Base-by-base conservation (phyloP, 805 yeast genomes). In the Barnettozyma siamensis region DNA sequence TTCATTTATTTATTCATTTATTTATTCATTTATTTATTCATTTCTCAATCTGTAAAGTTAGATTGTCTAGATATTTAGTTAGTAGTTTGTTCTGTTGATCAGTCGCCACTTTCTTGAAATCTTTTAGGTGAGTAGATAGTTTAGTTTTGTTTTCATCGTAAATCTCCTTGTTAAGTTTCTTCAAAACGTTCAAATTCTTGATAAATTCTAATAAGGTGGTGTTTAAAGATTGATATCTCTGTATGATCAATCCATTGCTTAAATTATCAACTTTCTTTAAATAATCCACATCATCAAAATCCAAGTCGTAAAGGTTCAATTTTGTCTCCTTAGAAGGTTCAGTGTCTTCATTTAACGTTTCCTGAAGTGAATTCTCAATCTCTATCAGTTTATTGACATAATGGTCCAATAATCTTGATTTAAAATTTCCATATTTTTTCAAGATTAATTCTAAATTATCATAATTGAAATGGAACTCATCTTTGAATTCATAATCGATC, bases 161-260 rank as follows among this genome's bases (percentile, higher is more conserved):
- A 21, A 26, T 26, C 8, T 12, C 21, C 5, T 10, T 4, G 10
- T 41, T 42, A 18, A 41, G 13, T 18, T 39, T 30, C 16, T 44
- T 15, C 16, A 38, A 16, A 9, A 42, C 32, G 11, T 28, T 33
- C n/a, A 39, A 18, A 16, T 20, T 21, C 17, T 31, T 31, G 16
- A 42, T 31, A 15, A 38, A 37, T 12, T 27, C 15, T 20, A 40
- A 19, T 4, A 38, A 27, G 7, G 28, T 29, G 9, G 18, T 4
- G 29, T 41, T 35, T 3, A 46, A 36, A 6, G 16, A 6, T 23
- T 47, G 51, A 26, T 47, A 45, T 13, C 26, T 23, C 11, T 27
- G 10, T 23, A 28, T 38, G 4, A 36, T 35, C 9, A 49, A 35
- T 1, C 51, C 53, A 34, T 45, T 38, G 18, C 42, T 47, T 26